phyloP scores from a whole-genome alignment of 2,329 filamentous ascomycete species.

The Samsoniella hepiali region DNA sequence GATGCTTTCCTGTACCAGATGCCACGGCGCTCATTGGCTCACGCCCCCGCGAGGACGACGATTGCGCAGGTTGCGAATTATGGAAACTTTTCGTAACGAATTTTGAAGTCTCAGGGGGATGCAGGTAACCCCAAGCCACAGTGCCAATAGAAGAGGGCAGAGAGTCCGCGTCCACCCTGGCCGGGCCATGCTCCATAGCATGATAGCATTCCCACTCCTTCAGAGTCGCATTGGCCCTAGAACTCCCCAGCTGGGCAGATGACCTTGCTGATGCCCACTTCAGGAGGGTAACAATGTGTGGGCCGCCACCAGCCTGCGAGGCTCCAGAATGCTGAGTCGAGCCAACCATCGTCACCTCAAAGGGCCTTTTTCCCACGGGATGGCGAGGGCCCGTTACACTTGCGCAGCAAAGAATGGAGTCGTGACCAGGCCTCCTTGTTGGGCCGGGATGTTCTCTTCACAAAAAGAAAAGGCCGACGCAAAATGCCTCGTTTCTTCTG shows the following conservation, averaged over 20 bases:
- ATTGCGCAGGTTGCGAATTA: neutral
- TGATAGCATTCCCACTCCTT: neutral
- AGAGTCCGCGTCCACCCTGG: slow-evolving; percentile 4
- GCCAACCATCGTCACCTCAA: neutral
- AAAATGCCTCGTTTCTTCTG: slow-evolving; percentile 14
- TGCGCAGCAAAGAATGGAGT: neutral
- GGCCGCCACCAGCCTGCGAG: neutral
- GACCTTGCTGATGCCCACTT: slow-evolving; percentile 13
- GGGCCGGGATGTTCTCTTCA: no score
- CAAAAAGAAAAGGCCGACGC: neutral
- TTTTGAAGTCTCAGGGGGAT: neutral
- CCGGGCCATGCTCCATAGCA: neutral
- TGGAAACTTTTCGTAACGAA: slow-evolving; percentile 18
- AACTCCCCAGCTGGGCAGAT: neutral
- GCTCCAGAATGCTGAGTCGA: slow-evolving; percentile 4
- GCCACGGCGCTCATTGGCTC: neutral
- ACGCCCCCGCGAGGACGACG: neutral
- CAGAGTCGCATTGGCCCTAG: neutral
- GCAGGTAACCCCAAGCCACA: neutral
- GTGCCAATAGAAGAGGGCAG: neutral
- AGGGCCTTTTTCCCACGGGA: neutral
- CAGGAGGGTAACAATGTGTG: slow-evolving; percentile 4
- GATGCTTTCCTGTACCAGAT: neutral
- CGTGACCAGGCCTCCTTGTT: neutral
- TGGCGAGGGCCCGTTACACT: slow-evolving; percentile 8